Percentiles rank a stretch among this genome's conserved stretches.
phyloP scores from a whole-genome alignment of 1,139 yeast species.

The Sugiyamaella novakii region DNA sequence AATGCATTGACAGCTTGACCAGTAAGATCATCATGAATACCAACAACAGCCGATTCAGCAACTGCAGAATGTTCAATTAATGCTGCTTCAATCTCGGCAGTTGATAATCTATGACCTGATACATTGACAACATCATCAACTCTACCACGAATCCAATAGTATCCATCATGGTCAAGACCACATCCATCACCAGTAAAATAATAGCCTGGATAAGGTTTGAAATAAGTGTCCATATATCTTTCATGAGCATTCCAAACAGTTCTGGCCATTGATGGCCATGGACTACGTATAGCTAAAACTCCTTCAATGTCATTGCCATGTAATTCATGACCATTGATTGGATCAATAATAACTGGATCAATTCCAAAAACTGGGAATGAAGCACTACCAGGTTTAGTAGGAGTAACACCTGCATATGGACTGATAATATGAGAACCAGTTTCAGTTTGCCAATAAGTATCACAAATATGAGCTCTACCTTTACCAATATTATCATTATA shows the following conservation, averaged over 20 bases:
- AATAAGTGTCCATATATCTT: slow-evolving; percentile 87
- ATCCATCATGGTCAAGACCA: slow-evolving; percentile 94
- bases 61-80: slow-evolving; percentile 76
- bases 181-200: slow-evolving; percentile 99
- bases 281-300: slow-evolving; percentile 79
- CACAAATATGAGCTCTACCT: slow-evolving; percentile 76
- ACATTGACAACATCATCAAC: slow-evolving; percentile 98
- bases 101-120: slow-evolving; percentile 93
- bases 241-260: slow-evolving; percentile 89
- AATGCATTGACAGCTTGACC: slow-evolving; percentile 97
- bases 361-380: slow-evolving; percentile 95
- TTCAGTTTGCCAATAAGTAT: slow-evolving; percentile 98
- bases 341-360: slow-evolving; percentile 85
- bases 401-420: slow-evolving; percentile 90
- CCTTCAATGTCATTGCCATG: slow-evolving; percentile 93
- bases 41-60: slow-evolving; percentile 93
- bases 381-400: slow-evolving; percentile 96
- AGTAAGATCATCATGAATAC: slow-evolving; percentile 89
- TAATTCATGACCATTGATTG: slow-evolving; percentile 81
- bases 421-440: slow-evolving; percentile 95
- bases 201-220: slow-evolving; percentile 92
- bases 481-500: slow-evolving; percentile 80
- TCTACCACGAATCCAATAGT: slow-evolving; percentile 97
- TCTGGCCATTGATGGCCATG: slow-evolving; percentile 99
- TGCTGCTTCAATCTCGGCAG: slow-evolving; percentile 95